These are phyloP conservation scores for Pichia eremophila DNA, from an alignment of 805 yeast species.

Conservation along the genomic window DNA sequence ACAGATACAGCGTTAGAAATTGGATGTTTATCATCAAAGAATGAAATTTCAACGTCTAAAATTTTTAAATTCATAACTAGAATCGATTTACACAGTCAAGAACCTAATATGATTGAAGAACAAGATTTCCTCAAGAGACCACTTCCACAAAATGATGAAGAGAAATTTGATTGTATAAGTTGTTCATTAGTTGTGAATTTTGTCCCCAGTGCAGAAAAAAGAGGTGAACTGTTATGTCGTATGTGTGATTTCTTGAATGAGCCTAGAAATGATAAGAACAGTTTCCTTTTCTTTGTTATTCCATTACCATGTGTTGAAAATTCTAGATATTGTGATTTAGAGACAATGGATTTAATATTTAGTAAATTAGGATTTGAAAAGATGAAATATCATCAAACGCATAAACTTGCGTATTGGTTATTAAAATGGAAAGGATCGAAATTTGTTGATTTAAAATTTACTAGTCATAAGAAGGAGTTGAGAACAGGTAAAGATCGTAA, in stretches of 20 bases:
- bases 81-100: slow-evolving; percentile 77
- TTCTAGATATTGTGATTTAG: slow-evolving; percentile 57
- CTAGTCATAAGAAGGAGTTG: slow-evolving; percentile 37
- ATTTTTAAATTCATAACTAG: slow-evolving; percentile 44
- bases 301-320: slow-evolving; percentile 83
- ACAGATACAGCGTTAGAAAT: slow-evolving; percentile 57
- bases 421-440: slow-evolving; percentile 37
- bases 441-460: slow-evolving; percentile 7
- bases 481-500: slow-evolving; percentile 53
- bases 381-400: slow-evolving; percentile 44
- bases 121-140: slow-evolving; percentile 83
- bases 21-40: slow-evolving; percentile 67
- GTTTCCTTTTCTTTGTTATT: slow-evolving; percentile 63
- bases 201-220: slow-evolving; percentile 57
- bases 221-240: slow-evolving; percentile 73
- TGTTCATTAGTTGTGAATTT: slow-evolving; percentile 84
- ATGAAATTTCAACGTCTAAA: slow-evolving; percentile 53
- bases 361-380: slow-evolving; percentile 54
- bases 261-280: slow-evolving; percentile 18
- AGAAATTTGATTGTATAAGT: slow-evolving; percentile 57
- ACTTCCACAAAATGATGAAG: slow-evolving; percentile 36
- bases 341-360: slow-evolving; percentile 1
- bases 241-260: slow-evolving; percentile 46
- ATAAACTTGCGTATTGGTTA: slow-evolving; percentile 68
- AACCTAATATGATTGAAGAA: slow-evolving; percentile 49